Evolutionary conservation across 345 rosid genomes (phyloP), one percentile per base, ranked within the genome.

Genomic region (Syzygium oleosum): DNA sequence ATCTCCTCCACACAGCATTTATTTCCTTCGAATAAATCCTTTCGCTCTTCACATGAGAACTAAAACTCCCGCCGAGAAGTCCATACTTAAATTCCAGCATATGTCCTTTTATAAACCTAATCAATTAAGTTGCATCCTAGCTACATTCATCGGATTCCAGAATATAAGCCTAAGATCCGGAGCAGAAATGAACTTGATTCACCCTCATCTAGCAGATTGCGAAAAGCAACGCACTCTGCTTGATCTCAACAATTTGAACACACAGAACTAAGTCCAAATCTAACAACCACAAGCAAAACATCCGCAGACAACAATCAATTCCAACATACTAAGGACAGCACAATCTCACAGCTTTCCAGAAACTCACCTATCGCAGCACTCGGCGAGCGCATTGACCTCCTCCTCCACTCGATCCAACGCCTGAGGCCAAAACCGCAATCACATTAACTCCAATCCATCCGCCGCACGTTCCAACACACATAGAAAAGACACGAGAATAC

Each of bases 341-440:
- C 22, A 79, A 87, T 78, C 68, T 34, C n/a, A 52, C 56, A 79
- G 51, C 73, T 46, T 41, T 25, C n/a, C 53, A 23, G 21, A 22
- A n/a, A 51, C 87, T 41, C 63, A 93, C 96, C 92, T 95, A 87
- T 98, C 99, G 88, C 99, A 98, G 92, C 99, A 98, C 85, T 98
- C 96, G 58, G 98, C 98, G 6, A 98, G 91, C 59, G 97, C 92
- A 90, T 94, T 91, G 91, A 98, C 98, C 92, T 98, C 99, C 84
- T 94, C 96, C 92, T 98, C 99, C 52, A 98, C 99, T 21, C 91
- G 97, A 93, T 96, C 99, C 94, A 98, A 89, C 51, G 99, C 96
- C 96, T 94, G 86, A 34, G 49, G 25, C 13, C 3, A 29, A 73
- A 43, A 80, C 38, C 85, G 16, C 51, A 63, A 59, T 31, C 55